These are phyloP conservation scores for Fraxinus greggii DNA, from an alignment of 305 asterid genomes.

Conservation along the genomic window DNA sequence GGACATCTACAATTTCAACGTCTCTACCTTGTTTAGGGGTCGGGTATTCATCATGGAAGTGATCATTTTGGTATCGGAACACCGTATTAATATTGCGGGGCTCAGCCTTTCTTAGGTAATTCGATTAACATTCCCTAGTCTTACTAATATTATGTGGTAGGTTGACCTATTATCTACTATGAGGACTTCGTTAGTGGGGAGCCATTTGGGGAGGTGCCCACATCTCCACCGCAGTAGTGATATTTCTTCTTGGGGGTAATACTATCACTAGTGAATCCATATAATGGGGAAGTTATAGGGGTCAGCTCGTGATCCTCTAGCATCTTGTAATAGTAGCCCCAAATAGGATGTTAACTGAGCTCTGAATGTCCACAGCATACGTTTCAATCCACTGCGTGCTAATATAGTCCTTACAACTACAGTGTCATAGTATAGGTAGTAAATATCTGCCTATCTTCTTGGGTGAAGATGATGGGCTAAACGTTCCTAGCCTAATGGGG, in stretches of 20 bases:
- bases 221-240: neutral
- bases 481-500: neutral
- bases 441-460: neutral
- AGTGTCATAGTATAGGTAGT: neutral
- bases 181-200: neutral
- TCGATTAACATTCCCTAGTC: neutral
- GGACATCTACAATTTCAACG: too few species aligned
- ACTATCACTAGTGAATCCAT: neutral
- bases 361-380: neutral
- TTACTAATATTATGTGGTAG: neutral
- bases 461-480: neutral
- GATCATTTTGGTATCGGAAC: too few species aligned
- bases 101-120: neutral
- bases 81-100: too few species aligned
- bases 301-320: neutral
- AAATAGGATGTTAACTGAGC: neutral
- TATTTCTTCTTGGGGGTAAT: neutral
- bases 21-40: too few species aligned
- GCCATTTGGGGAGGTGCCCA: neutral
- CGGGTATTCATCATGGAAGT: too few species aligned
- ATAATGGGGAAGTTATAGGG: neutral
- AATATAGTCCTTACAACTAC: neutral
- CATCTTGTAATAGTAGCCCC: neutral
- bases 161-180: neutral
- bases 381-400: neutral